Conservation (phyloP, 1,284 basidiomycete species). For the Boletus smithii region DNA sequence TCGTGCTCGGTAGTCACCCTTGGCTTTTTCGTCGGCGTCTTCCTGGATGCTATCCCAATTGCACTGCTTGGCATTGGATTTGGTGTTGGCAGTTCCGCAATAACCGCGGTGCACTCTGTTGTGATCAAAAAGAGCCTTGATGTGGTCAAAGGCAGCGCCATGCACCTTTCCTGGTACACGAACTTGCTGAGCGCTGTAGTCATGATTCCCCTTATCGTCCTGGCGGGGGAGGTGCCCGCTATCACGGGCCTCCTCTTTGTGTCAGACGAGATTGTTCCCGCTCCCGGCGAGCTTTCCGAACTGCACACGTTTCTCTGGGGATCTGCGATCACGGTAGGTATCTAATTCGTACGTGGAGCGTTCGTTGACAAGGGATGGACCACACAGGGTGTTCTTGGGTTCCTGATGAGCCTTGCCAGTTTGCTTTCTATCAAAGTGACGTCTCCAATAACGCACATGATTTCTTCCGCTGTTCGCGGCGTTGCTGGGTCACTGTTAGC, state of each 20-base stretch:
- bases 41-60: constrained; percentile 66
- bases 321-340: constrained; percentile 67
- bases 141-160: constrained; percentile 74
- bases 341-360: not conserved
- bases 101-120: constrained; percentile 80
- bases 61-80: constrained; percentile 65
- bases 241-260: constrained; percentile 58
- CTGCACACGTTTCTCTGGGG: constrained; percentile 73
- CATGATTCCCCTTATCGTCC: constrained; percentile 62
- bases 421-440: constrained; percentile 88
- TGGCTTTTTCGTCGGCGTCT: constrained; percentile 84
- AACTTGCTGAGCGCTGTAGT: constrained; percentile 71
- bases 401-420: constrained; percentile 88
- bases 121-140: constrained; percentile 79
- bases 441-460: constrained; percentile 90
- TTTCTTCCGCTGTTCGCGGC: constrained; percentile 81
- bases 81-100: constrained; percentile 72
- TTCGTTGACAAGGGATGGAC: constrained; percentile 4
- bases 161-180: constrained; percentile 81
- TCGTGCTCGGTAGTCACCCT: constrained; percentile 73
- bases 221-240: constrained; percentile 68
- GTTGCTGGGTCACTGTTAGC: constrained; percentile 77
- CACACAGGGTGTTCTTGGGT: constrained; percentile 78
- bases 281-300: constrained; percentile 42
- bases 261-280: constrained; percentile 35